Conservation (phyloP, 345 rosid species). For the Hevea brasiliensis region DNA sequence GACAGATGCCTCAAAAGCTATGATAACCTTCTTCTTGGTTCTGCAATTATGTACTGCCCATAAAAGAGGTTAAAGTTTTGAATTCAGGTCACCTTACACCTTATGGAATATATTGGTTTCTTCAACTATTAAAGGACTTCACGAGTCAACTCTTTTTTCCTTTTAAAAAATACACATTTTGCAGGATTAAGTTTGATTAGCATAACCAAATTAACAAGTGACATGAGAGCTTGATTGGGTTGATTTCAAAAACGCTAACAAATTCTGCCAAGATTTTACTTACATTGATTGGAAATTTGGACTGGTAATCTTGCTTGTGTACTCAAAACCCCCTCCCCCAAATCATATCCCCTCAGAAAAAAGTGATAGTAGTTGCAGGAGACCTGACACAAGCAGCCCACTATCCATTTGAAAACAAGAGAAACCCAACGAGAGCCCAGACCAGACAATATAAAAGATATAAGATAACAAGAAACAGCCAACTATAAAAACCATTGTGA, state of each 20-base stretch:
- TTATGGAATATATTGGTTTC: too few relatives aligned
- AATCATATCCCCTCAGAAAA: too few relatives aligned
- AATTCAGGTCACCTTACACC: neutral
- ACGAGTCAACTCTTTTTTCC: neutral
- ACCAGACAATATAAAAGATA: neutral
- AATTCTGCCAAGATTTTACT: too few relatives aligned
- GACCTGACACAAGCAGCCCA: neutral
- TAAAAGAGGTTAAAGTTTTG: neutral
- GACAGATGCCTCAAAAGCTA: slow-evolving; percentile 7
- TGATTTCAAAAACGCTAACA: too few relatives aligned
- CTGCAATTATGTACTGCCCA: slow-evolving; percentile 8
- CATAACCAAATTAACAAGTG: neutral
- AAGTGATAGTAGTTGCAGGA: neutral
- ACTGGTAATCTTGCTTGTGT: too few relatives aligned
- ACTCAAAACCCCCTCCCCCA: neutral
- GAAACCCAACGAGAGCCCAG: slow-evolving; percentile 5
- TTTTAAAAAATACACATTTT: too few relatives aligned
- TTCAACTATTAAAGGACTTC: too few relatives aligned
- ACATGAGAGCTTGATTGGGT: neutral
- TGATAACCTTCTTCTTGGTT: slow-evolving; percentile 1
- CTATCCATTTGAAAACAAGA: neutral
- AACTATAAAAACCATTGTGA: neutral
- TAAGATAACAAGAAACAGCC: neutral
- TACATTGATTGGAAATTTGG: too few relatives aligned
- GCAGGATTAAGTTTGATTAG: too few relatives aligned